Conservation (phyloP, 495 filamentous ascomycete species). For the Penicillium salamii region DNA sequence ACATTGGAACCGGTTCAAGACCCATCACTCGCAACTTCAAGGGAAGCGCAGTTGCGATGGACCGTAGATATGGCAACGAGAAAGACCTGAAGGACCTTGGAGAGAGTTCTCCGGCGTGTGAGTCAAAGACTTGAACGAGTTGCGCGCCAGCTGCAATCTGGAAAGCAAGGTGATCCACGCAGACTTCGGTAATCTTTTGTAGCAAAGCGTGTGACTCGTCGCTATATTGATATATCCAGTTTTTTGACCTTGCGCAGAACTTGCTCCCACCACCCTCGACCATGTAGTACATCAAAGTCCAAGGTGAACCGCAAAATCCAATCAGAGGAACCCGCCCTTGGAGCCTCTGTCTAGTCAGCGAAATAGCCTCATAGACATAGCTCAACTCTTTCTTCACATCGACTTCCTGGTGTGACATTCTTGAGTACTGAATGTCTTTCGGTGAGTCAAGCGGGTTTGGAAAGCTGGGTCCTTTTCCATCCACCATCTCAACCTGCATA, state of each 20-base stretch:
- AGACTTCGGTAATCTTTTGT: constrained; percentile 86
- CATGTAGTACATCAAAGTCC: constrained; percentile 98
- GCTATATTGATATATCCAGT: constrained; percentile 90
- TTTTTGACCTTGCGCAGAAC: constrained; percentile 86
- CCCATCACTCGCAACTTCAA: constrained; percentile 66
- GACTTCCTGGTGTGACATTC: constrained; percentile 69
- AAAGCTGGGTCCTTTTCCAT: constrained; percentile 93
- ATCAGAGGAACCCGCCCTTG: constrained; percentile 85
- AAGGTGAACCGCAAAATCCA: constrained; percentile 97
- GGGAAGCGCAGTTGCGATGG: constrained; percentile 78
- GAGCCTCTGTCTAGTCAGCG: constrained; percentile 82
- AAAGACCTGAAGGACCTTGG: constrained; percentile 78
- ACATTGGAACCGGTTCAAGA: constrained; percentile 85
- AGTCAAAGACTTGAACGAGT: constrained; percentile 97
- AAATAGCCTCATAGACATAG: constrained; percentile 95
- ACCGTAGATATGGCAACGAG: constrained; percentile 77
- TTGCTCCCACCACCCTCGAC: constrained; percentile 95
- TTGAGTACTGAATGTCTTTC: constrained; percentile 75
- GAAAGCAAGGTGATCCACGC: constrained; percentile 87
- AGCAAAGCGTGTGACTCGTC: constrained; percentile 75
- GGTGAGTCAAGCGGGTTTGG: constrained; percentile 77
- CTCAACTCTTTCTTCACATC: constrained; percentile 80
- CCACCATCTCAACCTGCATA: constrained; percentile 94
- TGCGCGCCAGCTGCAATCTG: constrained; percentile 90
- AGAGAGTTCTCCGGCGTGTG: constrained; percentile 92